These are phyloP conservation scores for Ustilago lituana DNA, from an alignment of 1,284 basidiomycete genomes.

Conservation along the genomic window DNA sequence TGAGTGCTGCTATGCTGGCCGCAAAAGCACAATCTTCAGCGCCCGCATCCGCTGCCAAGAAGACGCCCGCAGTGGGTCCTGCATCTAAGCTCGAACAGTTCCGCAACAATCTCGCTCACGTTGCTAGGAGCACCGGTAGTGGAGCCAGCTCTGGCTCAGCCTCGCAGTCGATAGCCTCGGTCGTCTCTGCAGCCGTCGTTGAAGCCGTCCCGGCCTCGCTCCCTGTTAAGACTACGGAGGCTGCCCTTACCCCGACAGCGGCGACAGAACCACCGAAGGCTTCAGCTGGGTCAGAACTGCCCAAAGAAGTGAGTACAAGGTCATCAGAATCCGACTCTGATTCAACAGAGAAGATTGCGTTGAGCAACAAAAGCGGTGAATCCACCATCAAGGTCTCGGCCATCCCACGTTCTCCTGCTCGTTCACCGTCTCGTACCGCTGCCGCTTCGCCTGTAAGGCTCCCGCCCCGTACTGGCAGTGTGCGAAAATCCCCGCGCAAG, in stretches of 20 bases:
- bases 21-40: conserved; percentile 26
- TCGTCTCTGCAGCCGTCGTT: conserved; percentile 5
- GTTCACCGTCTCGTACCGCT: conserved; percentile 34
- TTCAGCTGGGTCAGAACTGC: background rate
- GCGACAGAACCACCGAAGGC: background rate
- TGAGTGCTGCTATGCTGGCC: conserved; percentile 23
- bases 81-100: conserved; percentile 48
- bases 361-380: conserved; percentile 28
- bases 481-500: conserved; percentile 46
- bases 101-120: conserved; percentile 45
- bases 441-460: conserved; percentile 29
- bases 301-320: background rate
- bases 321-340: conserved; percentile 39
- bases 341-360: conserved; percentile 28
- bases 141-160: conserved; percentile 27
- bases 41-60: conserved; percentile 16
- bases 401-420: conserved; percentile 42
- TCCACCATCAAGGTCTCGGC: conserved; percentile 48
- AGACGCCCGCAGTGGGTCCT: conserved; percentile 21
- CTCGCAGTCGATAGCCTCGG: conserved; percentile 11
- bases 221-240: background rate
- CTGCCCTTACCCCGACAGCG: background rate
- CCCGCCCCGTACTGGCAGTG: conserved; percentile 37
- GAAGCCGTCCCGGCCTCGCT: background rate
- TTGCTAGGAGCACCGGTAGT: conserved; percentile 35